phyloP scores from a whole-genome alignment of 2,329 filamentous ascomycete species.

The Alternaria postmessia region DNA sequence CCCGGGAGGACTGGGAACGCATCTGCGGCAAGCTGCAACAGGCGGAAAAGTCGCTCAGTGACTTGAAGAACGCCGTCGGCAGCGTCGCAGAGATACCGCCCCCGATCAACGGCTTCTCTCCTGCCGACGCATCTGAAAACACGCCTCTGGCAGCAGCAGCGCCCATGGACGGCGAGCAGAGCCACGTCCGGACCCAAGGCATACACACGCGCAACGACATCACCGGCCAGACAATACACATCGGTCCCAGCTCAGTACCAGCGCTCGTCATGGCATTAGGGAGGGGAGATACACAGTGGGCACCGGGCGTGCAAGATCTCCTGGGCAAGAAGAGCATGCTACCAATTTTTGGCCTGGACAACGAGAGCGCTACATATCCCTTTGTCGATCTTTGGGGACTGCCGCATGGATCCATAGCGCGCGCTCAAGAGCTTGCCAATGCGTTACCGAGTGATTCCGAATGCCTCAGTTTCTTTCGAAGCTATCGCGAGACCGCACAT shows the following conservation, averaged over 20 bases:
- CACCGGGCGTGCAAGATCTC: constrained; percentile 63
- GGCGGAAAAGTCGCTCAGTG: constrained; percentile 57
- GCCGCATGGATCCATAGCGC: constrained; percentile 65
- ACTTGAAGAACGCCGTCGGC: constrained; percentile 53
- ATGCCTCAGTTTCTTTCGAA: constrained; percentile 65
- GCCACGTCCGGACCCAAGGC: constrained; percentile 61
- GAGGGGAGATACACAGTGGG: constrained; percentile 55
- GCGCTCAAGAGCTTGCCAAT: constrained; percentile 66
- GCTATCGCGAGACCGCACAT: constrained; percentile 66
- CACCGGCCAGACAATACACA: constrained; percentile 67
- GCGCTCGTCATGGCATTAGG: constrained; percentile 65
- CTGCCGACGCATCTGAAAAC: constrained; percentile 37
- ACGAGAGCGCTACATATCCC: constrained; percentile 70
- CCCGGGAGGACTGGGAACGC: constrained; percentile 58
- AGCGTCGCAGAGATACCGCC: constrained; percentile 48
- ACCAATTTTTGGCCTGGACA: constrained; percentile 69
- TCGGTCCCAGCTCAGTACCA: constrained; percentile 68
- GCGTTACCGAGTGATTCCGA: constrained; percentile 66
- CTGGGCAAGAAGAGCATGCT: constrained; percentile 67
- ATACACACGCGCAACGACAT: constrained; percentile 68
- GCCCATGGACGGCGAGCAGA: constrained; percentile 48
- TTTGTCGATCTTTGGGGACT: constrained; percentile 71
- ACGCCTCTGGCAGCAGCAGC: constrained; percentile 46
- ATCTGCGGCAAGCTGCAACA: constrained; percentile 58
- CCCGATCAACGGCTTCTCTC: constrained; percentile 45